phyloP scores from a whole-genome alignment of 2,329 filamentous ascomycete genomes.

The Penicillium sp. region DNA sequence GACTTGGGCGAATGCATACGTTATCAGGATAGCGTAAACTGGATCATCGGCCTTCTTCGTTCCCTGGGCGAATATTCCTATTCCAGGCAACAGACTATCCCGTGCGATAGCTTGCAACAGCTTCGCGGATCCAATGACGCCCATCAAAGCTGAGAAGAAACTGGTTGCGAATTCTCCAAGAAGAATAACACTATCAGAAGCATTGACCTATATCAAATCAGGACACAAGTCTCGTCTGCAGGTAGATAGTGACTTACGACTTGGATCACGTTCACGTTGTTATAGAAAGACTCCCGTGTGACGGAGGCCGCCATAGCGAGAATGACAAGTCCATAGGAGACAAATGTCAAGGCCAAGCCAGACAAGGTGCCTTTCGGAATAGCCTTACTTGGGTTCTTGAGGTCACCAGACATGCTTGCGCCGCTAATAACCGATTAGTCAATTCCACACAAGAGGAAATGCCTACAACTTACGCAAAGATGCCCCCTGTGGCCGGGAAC shows the following conservation, averaged over 20 bases:
- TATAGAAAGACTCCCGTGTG: constrained; percentile 71
- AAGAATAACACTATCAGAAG: constrained; percentile 73
- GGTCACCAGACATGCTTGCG: constrained; percentile 86
- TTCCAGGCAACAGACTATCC: constrained; percentile 75
- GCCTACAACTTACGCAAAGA: constrained; percentile 53
- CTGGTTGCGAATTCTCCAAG: constrained; percentile 81
- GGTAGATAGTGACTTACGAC: constrained; percentile 48
- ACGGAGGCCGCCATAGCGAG: constrained; percentile 76
- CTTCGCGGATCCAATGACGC: constrained; percentile 81
- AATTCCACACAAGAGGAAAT: constrained; percentile 56
- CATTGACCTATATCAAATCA: constrained; percentile 58
- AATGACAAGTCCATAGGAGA: constrained; percentile 75
- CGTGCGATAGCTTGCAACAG: constrained; percentile 79
- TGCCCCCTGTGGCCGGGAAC: constrained; percentile 70
- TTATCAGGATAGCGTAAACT: constrained; percentile 72
- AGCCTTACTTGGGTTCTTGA: constrained; percentile 78
- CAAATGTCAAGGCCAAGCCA: constrained; percentile 74
- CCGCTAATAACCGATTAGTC: constrained; percentile 51
- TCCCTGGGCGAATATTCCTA: constrained; percentile 73
- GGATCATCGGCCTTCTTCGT: constrained; percentile 74
- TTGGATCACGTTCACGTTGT: constrained; percentile 77
- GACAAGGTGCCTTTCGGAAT: constrained; percentile 84
- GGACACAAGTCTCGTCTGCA: neutral
- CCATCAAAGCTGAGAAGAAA: constrained; percentile 85
- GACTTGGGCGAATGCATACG: constrained; percentile 73